phyloP scores from a whole-genome alignment of 768 basidiomycete genomes.

The Phanerochaete carnosa region DNA sequence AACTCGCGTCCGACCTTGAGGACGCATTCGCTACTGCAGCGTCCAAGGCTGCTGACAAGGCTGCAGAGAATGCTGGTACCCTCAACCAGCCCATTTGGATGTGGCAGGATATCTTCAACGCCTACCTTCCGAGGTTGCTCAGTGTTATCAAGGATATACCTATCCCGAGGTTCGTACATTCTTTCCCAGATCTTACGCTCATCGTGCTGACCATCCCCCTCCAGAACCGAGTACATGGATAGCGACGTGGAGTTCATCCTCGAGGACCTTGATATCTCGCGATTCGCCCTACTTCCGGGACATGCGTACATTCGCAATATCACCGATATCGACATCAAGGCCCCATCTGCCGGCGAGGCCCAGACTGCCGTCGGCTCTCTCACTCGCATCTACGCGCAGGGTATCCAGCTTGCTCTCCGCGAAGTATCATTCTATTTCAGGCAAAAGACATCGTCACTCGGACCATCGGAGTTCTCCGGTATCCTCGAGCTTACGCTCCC shows the following conservation, averaged over 20 bases:
- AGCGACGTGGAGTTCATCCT: constrained; percentile 67
- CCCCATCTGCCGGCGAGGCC: constrained; percentile 32
- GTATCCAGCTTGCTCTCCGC: constrained; percentile 56
- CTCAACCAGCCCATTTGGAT: constrained; percentile 65
- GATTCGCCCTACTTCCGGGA: constrained; percentile 62
- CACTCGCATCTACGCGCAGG: constrained; percentile 64
- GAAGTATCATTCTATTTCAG: constrained; percentile 76
- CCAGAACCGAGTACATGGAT: constrained; percentile 71
- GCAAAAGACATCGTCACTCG: constrained; percentile 52
- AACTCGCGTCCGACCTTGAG: constrained; percentile 48
- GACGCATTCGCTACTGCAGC: constrained; percentile 37
- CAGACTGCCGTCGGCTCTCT: constrained; percentile 56
- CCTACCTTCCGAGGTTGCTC: constrained; percentile 64
- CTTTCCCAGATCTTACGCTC: background rate
- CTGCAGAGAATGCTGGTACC: constrained; percentile 26
- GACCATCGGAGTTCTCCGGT: constrained; percentile 58
- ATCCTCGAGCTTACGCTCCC: constrained; percentile 61
- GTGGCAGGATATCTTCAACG: constrained; percentile 79
- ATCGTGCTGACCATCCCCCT: background rate
- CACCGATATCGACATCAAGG: constrained; percentile 56
- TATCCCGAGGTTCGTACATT: constrained; percentile 54
- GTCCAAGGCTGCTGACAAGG: constrained; percentile 43
- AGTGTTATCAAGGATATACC: constrained; percentile 55
- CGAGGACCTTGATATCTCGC: constrained; percentile 70
- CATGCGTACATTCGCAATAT: constrained; percentile 72